These are phyloP conservation scores for Suillus subaureus DNA, from an alignment of 768 basidiomycete species.

Conservation along the genomic window DNA sequence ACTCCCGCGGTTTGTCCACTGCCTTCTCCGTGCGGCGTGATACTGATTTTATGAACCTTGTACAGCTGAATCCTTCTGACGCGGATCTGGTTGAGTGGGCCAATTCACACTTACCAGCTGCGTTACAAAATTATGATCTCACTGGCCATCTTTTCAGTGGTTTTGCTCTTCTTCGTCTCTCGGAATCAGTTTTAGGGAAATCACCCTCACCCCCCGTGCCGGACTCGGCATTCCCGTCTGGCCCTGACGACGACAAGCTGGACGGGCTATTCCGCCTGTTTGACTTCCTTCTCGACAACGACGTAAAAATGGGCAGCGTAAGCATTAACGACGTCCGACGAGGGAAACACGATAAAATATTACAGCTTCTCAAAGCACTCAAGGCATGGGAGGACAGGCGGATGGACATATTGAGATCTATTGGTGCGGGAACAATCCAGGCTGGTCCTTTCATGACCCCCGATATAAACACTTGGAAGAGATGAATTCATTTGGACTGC, in stretches of 20 bases:
- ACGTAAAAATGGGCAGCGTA: slow-evolving; percentile 87
- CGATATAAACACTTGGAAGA: slow-evolving; percentile 4
- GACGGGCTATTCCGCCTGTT: slow-evolving; percentile 88
- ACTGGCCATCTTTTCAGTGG: slow-evolving; percentile 58
- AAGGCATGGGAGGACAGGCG: slow-evolving; percentile 83
- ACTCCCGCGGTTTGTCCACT: slow-evolving; percentile 23
- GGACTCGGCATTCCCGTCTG: slow-evolving; percentile 75
- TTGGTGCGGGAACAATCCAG: slow-evolving; percentile 42
- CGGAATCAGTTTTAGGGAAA: slow-evolving; percentile 76
- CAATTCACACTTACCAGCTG: slow-evolving; percentile 75
- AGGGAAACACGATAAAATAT: slow-evolving; percentile 79
- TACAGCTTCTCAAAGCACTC: slow-evolving; percentile 76
- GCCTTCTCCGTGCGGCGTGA: slow-evolving; percentile 7
- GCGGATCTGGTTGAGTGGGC: slow-evolving; percentile 81
- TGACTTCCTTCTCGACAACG: slow-evolving; percentile 91
- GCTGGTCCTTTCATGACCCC: slow-evolving; percentile 17
- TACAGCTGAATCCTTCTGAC: slow-evolving; percentile 38
- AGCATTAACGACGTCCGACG: slow-evolving; percentile 92
- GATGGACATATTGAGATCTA: slow-evolving; percentile 51
- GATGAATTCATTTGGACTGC: neutral
- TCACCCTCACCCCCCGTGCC: slow-evolving; percentile 71
- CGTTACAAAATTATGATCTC: slow-evolving; percentile 55
- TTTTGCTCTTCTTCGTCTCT: slow-evolving; percentile 79
- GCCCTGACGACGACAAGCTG: slow-evolving; percentile 73
- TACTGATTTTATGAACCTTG: slow-evolving; percentile 14